Base-by-base conservation (phyloP, 805 yeast genomes). In the Metschnikowia hibisci region DNA sequence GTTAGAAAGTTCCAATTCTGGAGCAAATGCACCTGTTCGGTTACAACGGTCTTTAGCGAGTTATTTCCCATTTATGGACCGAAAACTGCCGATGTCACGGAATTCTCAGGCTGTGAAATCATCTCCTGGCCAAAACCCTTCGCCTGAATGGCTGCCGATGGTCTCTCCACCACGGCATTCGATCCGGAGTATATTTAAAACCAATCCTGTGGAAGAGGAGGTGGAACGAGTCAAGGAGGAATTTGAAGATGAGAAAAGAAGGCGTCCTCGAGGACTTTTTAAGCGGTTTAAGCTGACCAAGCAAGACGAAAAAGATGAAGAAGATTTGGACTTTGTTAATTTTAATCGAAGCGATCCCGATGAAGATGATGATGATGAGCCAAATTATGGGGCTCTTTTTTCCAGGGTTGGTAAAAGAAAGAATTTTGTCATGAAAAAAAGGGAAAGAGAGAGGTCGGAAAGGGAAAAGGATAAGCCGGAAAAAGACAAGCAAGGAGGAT, bases 381-480 rank as follows among this genome's bases (percentile, higher is more conserved):
- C 74, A 2, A 69, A 70, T 50, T 70, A 70, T 50, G 74, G 67
- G 3, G 73, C 74, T 4, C 58, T 70, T 23, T 70, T 70, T 51
- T 66, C 69, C 43, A 66, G 66, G 34, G 73, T 70, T 4, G 74
- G 74, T 1, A 70, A 69, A 43, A 48, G 74, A 27, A 62, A 65
- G 46, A 61, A 53, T 22, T 60, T 62, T 15, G 66, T 58, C 23
- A 60, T 57, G 42, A 52, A 52, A 25, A 30, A 30, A 26, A 35
- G 45, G 45, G 48, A 46, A 40, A 41, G 40, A 15, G 66, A 65
- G 36, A 32, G 53, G 14, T 13, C 32, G 10, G 15, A 31, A 14
- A 32, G 27, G 12, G 41, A 30, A 28, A 15, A 31, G 16, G 12
- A 15, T 10, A 11, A 23, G 30, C 25, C 4, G 25, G n/a, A 32